Conservation (phyloP, 176 grass and related monocot genomes). For the Oryza officinalis region DNA sequence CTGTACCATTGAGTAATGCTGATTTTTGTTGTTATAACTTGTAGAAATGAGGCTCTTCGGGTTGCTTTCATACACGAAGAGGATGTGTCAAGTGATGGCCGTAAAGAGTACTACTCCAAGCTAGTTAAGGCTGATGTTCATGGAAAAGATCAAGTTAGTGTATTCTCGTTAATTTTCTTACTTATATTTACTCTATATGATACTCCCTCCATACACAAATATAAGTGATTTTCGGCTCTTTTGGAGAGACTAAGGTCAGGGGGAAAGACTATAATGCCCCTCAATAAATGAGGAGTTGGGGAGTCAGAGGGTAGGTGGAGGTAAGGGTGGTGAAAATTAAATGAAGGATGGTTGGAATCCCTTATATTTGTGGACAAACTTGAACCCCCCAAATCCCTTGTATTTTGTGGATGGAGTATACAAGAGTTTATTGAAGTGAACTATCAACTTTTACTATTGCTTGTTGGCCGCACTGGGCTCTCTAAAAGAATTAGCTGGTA, state of each 20-base stretch:
- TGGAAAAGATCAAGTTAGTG: conserved; percentile 93
- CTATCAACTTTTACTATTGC: not conserved
- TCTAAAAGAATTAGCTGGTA: not conserved
- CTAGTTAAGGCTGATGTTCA: conserved; percentile 93
- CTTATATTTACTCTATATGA: conserved; percentile 15
- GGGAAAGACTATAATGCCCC: no score
- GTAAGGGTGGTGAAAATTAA: no score
- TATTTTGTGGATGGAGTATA: no score
- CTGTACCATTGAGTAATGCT: not conserved
- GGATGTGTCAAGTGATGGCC: conserved; percentile 49
- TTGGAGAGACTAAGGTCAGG: no score
- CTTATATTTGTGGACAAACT: no score
- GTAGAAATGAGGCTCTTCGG: conserved; percentile 91
- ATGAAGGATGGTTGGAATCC: no score
- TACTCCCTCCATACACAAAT: no score
- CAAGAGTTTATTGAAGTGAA: not conserved
- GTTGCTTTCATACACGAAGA: conserved; percentile 97
- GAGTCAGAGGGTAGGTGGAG: no score
- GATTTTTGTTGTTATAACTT: conserved; percentile 27
- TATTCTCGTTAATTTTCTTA: conserved; percentile 4
- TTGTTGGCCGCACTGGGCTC: not conserved
- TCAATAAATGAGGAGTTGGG: no score
- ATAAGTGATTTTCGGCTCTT: no score
- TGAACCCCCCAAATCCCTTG: no score
- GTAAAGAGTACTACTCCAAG: conserved; percentile 85